Percentiles rank a stretch among this genome's conserved stretches.
phyloP scores from a whole-genome alignment of 1,139 yeast species.

The Suhomyces maxii region DNA sequence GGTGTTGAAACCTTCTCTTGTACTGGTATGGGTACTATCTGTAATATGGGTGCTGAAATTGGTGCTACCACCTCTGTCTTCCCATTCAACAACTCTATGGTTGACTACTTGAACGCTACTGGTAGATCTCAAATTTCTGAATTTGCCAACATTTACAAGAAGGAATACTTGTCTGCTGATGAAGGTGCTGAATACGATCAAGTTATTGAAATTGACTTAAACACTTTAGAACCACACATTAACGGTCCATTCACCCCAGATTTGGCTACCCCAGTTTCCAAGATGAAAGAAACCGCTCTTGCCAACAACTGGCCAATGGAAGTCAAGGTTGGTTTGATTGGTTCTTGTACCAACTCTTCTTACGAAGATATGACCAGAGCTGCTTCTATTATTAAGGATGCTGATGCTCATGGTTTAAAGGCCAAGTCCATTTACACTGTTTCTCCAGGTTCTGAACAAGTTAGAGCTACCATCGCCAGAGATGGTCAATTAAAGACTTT shows the following conservation, averaged over 20 bases:
- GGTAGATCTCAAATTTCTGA: slow-evolving; percentile 81
- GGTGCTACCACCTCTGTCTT: slow-evolving; percentile 99
- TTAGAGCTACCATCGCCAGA: slow-evolving; percentile 97
- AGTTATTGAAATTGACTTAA: slow-evolving; percentile 90
- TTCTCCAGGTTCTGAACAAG: slow-evolving; percentile 99
- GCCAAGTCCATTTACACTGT: slow-evolving; percentile 89
- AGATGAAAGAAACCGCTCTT: slow-evolving; percentile 84
- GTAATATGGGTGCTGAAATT: slow-evolving; percentile 99
- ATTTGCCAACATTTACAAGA: slow-evolving; percentile 72
- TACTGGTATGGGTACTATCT: slow-evolving; percentile 99
- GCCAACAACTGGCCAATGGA: slow-evolving; percentile 93
- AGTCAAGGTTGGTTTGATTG: slow-evolving; percentile 94
- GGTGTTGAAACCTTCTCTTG: slow-evolving; percentile 96
- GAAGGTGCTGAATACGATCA: slow-evolving; percentile 95
- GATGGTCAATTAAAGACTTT: slow-evolving; percentile 92
- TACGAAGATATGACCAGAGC: slow-evolving; percentile 99
- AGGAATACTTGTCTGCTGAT: slow-evolving; percentile 85
- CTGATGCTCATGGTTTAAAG: slow-evolving; percentile 86
- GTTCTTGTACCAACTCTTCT: slow-evolving; percentile 99
- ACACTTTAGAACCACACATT: slow-evolving; percentile 94
- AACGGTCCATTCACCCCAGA: slow-evolving; percentile 99
- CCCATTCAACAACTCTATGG: slow-evolving; percentile 95
- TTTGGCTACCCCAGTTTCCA: slow-evolving; percentile 94
- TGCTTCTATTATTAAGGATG: slow-evolving; percentile 90
- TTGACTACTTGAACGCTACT: slow-evolving; percentile 85